phyloP scores from a whole-genome alignment of 345 rosid species.

The Anacardium occidentale region DNA sequence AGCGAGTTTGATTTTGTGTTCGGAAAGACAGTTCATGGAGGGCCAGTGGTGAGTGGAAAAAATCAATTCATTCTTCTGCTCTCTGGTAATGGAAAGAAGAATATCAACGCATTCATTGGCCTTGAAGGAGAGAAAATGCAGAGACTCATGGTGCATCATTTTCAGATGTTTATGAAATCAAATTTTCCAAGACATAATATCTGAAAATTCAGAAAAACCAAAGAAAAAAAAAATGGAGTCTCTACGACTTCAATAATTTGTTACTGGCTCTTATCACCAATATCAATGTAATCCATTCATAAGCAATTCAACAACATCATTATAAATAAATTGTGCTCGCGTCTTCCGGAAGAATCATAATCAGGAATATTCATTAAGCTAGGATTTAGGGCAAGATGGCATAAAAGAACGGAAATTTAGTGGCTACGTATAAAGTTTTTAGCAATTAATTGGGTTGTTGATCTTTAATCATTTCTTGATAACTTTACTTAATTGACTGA shows the following conservation, averaged over 20 bases:
- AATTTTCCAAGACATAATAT: neutral
- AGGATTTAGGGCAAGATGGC: neutral
- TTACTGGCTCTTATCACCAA: too few relatives aligned
- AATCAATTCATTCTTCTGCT: constrained; percentile 30
- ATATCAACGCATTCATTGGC: constrained; percentile 17
- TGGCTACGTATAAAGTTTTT: too few relatives aligned
- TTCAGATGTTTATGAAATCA: neutral
- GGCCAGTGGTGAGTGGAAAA: constrained; percentile 22
- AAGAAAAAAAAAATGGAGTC: too few relatives aligned
- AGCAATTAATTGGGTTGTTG: neutral
- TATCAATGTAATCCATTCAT: too few relatives aligned
- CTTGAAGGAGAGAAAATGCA: constrained; percentile 27
- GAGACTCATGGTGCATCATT: constrained; percentile 17
- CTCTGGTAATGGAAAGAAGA: constrained; percentile 1
- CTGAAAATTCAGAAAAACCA: too few relatives aligned
- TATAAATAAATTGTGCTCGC: neutral
- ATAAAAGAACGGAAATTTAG: neutral
- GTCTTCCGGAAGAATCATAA: neutral
- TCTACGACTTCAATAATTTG: too few relatives aligned
- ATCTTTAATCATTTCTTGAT: neutral
- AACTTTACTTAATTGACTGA: neutral
- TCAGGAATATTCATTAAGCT: neutral
- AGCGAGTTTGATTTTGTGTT: constrained; percentile 29
- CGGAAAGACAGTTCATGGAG: constrained; percentile 27
- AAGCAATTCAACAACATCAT: neutral